Evolutionary conservation across 2,329 filamentous ascomycete genomes (phyloP).

Genomic region (Beauveria sp.): DNA sequence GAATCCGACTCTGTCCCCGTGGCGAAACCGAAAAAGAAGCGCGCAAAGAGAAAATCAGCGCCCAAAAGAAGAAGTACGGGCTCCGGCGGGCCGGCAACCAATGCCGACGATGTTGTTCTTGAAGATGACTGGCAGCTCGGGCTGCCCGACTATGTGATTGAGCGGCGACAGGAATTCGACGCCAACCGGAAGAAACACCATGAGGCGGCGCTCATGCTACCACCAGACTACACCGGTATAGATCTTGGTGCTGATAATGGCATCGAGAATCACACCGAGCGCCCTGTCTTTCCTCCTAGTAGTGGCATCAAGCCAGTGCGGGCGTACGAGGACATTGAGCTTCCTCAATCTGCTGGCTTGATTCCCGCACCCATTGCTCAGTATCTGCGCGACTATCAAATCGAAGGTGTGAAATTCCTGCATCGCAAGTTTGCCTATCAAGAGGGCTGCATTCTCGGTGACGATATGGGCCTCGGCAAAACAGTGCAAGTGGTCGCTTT

Average conservation of each 20-base stretch:
- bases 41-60: slow-evolving; percentile 25
- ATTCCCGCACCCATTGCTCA: slow-evolving; percentile 87
- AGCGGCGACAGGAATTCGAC: slow-evolving; percentile 64
- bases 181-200: slow-evolving; percentile 49
- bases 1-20: slow-evolving; percentile 54
- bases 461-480: slow-evolving; percentile 97
- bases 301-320: slow-evolving; percentile 56
- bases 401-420: slow-evolving; percentile 76
- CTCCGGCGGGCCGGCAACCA: slow-evolving; percentile 15
- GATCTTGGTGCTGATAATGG: slow-evolving; percentile 50
- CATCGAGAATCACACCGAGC: slow-evolving; percentile 45
- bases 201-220: slow-evolving; percentile 63
- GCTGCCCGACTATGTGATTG: slow-evolving; percentile 66
- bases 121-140: slow-evolving; percentile 41
- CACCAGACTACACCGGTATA: slow-evolving; percentile 69
- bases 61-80: slow-evolving; percentile 20
- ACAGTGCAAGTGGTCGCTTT: slow-evolving; percentile 95
- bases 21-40: slow-evolving; percentile 39
- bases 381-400: slow-evolving; percentile 86
- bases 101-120: slow-evolving; percentile 29
- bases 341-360: slow-evolving; percentile 68
- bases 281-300: slow-evolving; percentile 55
- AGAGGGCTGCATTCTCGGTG: slow-evolving; percentile 80
- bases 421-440: slow-evolving; percentile 88
- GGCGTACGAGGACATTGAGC: slow-evolving; percentile 64